A percentile compares a stretch with the other conserved stretches of the same genome.
Conservation (phyloP, 2,329 filamentous ascomycete genomes). For the Colletotrichum sp. region DNA sequence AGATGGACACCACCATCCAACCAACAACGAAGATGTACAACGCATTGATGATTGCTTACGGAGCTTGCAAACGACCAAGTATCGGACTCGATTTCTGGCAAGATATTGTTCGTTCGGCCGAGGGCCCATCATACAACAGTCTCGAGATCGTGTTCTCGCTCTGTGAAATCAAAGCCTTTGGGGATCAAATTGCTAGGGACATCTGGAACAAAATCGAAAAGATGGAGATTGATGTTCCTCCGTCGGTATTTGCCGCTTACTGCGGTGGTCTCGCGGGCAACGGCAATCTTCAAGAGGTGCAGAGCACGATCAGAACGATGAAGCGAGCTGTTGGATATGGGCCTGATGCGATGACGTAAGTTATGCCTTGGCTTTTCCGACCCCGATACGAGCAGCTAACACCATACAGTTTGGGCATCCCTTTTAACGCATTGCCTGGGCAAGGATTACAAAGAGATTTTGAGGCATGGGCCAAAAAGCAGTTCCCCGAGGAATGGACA, state of each 20-base stretch:
- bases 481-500: constrained; percentile 73
- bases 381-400: background rate
- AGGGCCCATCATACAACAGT: constrained; percentile 84
- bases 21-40: constrained; percentile 80
- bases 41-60: constrained; percentile 86
- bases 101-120: constrained; percentile 80
- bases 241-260: constrained; percentile 77
- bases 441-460: constrained; percentile 71
- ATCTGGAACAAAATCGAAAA: constrained; percentile 75
- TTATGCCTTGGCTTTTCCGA: constrained; percentile 26
- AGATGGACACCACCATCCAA: constrained; percentile 85
- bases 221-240: constrained; percentile 81
- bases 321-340: constrained; percentile 68
- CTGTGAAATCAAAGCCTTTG: constrained; percentile 68
- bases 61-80: constrained; percentile 67
- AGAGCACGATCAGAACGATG: constrained; percentile 70
- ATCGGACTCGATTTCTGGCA: constrained; percentile 82
- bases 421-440: constrained; percentile 76
- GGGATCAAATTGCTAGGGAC: constrained; percentile 65
- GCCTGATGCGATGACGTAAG: constrained; percentile 76
- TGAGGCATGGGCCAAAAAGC: constrained; percentile 73
- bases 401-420: constrained; percentile 67
- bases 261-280: constrained; percentile 77
- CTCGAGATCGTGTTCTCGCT: constrained; percentile 82
- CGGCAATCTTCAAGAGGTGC: constrained; percentile 71